Conservation (phyloP, 2,329 filamentous ascomycete genomes). For the Paecilomyces formosus region DNA sequence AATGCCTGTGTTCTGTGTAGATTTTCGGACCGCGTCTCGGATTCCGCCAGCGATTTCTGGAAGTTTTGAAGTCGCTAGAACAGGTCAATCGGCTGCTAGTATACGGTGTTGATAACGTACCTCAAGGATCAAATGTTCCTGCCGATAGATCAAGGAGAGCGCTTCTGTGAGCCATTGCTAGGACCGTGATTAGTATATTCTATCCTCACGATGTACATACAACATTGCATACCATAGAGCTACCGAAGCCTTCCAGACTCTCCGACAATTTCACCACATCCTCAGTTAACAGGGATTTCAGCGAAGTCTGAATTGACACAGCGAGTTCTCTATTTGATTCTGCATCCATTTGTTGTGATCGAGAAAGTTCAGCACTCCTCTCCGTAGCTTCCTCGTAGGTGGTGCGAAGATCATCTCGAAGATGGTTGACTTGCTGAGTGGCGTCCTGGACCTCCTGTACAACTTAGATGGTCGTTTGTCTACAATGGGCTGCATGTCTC, state of each 20-base stretch:
- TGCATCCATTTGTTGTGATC: constrained; percentile 18
- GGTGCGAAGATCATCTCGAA: constrained; percentile 17
- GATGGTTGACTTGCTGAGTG: constrained; percentile 12
- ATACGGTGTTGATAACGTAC: constrained; percentile 8
- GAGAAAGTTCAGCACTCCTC: constrained; percentile 18
- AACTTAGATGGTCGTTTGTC: constrained; percentile 1
- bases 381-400: constrained; percentile 20
- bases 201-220: constrained; percentile 1
- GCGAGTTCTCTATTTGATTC: constrained; percentile 20
- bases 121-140: constrained; percentile 27
- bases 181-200: background rate
- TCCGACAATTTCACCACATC: constrained; percentile 21
- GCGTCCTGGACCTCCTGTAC: constrained; percentile 23
- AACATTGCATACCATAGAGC: constrained; percentile 24
- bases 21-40: constrained; percentile 22
- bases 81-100: background rate
- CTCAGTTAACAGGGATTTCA: constrained; percentile 23
- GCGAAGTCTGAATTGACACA: constrained; percentile 20
- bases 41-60: constrained; percentile 22
- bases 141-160: constrained; percentile 20
- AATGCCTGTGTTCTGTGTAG: constrained; percentile 26
- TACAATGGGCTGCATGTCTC: background rate
- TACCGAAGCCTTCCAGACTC: constrained; percentile 22
- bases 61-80: constrained; percentile 28
- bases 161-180: constrained; percentile 25